Evolutionary conservation across 2,329 filamentous ascomycete species (phyloP).

Genomic region (Botrytis sinoallii): DNA sequence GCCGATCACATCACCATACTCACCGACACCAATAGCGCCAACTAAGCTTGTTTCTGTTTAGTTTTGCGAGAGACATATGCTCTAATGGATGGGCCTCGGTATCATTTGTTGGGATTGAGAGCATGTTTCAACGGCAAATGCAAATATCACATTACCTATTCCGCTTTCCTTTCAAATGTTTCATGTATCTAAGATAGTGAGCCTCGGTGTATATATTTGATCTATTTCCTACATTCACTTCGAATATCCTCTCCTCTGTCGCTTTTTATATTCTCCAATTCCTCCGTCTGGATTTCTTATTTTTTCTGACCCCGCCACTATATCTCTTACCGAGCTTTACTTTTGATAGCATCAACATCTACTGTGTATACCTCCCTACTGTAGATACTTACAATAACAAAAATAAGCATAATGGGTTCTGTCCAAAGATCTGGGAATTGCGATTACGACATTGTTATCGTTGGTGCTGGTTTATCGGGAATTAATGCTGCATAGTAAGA

Average conservation of each 20-base stretch:
- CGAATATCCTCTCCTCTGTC: not conserved
- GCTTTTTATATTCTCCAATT: not conserved
- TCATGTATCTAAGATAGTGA: not conserved
- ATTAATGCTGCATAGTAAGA: conserved; percentile 66
- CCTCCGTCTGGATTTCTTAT: not conserved
- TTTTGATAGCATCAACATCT: not conserved
- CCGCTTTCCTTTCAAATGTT: not conserved
- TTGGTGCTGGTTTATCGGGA: conserved; percentile 73
- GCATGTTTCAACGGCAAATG: not conserved
- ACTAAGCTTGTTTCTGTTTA: not conserved
- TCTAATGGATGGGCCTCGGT: not conserved
- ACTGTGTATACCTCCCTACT: not conserved
- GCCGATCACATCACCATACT: not conserved
- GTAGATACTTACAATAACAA: not conserved
- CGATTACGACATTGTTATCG: conserved; percentile 55
- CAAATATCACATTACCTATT: not conserved
- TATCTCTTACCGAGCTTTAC: not conserved
- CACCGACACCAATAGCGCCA: not conserved
- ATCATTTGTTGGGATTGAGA: not conserved
- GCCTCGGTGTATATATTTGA: not conserved
- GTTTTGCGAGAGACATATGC: not conserved
- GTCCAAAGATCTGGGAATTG: conserved; percentile 11
- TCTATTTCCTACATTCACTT: not conserved
- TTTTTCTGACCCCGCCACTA: not conserved
- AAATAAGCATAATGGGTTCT: conserved; percentile 22